These are phyloP conservation scores for Colletotrichum caudatum DNA, from an alignment of 2,329 filamentous ascomycete genomes.

Conservation along the genomic window DNA sequence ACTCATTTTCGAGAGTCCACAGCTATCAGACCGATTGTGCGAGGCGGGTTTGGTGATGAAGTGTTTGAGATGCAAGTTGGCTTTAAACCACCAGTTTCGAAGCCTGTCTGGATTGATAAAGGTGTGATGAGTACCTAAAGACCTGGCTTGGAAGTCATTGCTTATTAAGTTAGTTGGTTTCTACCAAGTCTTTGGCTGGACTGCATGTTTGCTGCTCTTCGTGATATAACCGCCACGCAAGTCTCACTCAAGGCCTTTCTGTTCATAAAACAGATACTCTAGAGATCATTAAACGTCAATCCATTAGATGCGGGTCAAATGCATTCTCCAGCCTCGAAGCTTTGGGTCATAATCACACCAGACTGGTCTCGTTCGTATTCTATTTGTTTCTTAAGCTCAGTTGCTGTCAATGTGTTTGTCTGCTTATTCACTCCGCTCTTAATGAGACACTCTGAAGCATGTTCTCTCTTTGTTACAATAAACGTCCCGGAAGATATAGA, in stretches of 20 bases:
- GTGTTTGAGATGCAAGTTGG: not conserved
- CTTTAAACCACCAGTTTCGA: not conserved
- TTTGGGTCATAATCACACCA: not conserved
- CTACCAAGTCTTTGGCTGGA: not conserved
- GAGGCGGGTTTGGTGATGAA: not conserved
- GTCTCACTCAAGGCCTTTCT: not conserved
- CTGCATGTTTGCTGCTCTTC: not conserved
- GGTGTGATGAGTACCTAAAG: not conserved
- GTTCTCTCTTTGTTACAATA: not conserved
- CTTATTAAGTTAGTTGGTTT: not conserved
- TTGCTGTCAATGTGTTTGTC: not conserved
- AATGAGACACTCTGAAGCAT: not conserved
- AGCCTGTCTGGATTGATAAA: not conserved
- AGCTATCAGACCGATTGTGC: not conserved
- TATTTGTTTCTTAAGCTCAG: not conserved
- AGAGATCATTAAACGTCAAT: not conserved
- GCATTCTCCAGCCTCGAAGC: not conserved
- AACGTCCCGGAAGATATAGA: not conserved
- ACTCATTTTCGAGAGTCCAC: not conserved
- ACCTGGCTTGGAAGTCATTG: not conserved
- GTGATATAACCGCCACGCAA: not conserved
- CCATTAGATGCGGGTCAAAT: not conserved
- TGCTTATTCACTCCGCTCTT: not conserved
- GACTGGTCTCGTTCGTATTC: not conserved
- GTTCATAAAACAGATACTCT: not conserved